These are phyloP conservation scores for Calonectria pseudoreteaudii DNA, from an alignment of 2,329 filamentous ascomycete genomes.

Conservation along the genomic window DNA sequence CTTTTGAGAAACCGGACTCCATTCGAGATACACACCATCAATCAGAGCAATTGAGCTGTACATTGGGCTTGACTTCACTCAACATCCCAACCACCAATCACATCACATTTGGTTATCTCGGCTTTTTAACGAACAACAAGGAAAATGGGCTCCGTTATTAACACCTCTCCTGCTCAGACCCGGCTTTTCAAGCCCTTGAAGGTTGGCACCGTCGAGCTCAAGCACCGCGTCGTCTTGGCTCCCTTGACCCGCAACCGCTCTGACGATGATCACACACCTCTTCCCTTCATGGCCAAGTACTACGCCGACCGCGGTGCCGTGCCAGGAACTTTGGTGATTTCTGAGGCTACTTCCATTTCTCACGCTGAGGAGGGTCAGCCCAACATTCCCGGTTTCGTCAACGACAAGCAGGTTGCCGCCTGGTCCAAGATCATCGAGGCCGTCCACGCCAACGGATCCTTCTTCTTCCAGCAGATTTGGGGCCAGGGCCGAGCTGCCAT, in stretches of 20 bases:
- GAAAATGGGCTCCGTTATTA: constrained; percentile 14
- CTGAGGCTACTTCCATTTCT: constrained; percentile 46
- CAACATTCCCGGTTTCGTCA: constrained; percentile 59
- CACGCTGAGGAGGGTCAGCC: constrained; percentile 35
- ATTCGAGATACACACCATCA: not conserved
- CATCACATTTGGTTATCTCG: not conserved
- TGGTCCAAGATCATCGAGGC: constrained; percentile 44
- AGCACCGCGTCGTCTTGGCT: constrained; percentile 41
- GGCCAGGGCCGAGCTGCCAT: constrained; percentile 36
- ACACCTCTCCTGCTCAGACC: constrained; percentile 21
- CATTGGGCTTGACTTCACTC: not conserved
- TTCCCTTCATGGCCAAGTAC: constrained; percentile 43
- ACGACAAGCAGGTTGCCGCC: constrained; percentile 39
- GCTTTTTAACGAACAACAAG: not conserved
- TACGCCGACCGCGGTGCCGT: constrained; percentile 51
- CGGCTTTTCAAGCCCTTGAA: constrained; percentile 40
- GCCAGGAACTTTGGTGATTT: constrained; percentile 55
- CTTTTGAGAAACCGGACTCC: not conserved
- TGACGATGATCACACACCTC: constrained; percentile 51
- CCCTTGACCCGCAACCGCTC: constrained; percentile 62
- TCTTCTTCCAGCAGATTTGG: constrained; percentile 45
- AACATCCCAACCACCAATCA: not conserved
- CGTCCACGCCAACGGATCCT: constrained; percentile 45
- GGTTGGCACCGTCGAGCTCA: constrained; percentile 32
- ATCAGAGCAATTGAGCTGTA: not conserved